Evolutionary conservation across 176 grass and related monocot genomes (phyloP), one percentile per base, ranked within the genome.

Genomic region (Musa itinerans): DNA sequence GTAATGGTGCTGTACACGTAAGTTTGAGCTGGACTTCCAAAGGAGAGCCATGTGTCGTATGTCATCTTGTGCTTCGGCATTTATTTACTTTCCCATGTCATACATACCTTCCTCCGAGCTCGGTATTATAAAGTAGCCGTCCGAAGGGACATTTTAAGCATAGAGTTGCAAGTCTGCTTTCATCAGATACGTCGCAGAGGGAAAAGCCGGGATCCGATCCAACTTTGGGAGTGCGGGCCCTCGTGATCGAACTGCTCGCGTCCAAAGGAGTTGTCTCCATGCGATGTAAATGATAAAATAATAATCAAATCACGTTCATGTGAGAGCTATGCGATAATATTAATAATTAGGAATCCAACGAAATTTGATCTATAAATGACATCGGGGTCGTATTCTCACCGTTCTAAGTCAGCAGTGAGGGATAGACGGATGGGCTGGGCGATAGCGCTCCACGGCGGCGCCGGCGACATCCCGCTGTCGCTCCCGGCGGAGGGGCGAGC

Each of bases 361-460:
- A 61, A 43, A 61, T 61, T 19, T 20, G 16, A 61, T 21, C 57
- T 20, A 61, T 61, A 61, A 61, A 61, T 19, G 4, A 43, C 34
- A 5, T 0, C 4, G 34, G 34, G 29, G 29, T 34, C 34, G 0
- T 43, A 43, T 43, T 43, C 34, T 43, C 29, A 29, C 4, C 34
- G 0, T 4, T 43, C 34, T 6, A 6, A 43, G 34, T 43, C 34
- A 43, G 0, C 34, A 43, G 34, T 5, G 34, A 43, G 34, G 19
- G n/a, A 57, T 54, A 6, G 51, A 29, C 9, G 50, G 71, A 92
- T 92, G 90, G 89, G 93, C 19, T 97, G 93, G 93, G 85, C 90
- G 54, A 83, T 97, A 20, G 90, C 93, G 23, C 70, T 97, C 75
- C 90, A 97, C 69, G 90, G 90, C 49, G 93, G 93, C 53, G 93